A percentile compares a stretch with the other conserved stretches of the same genome.
Evolutionary conservation across 2,329 filamentous ascomycete species (phyloP).

Genomic region (Aspergillus pseudoterreus): DNA sequence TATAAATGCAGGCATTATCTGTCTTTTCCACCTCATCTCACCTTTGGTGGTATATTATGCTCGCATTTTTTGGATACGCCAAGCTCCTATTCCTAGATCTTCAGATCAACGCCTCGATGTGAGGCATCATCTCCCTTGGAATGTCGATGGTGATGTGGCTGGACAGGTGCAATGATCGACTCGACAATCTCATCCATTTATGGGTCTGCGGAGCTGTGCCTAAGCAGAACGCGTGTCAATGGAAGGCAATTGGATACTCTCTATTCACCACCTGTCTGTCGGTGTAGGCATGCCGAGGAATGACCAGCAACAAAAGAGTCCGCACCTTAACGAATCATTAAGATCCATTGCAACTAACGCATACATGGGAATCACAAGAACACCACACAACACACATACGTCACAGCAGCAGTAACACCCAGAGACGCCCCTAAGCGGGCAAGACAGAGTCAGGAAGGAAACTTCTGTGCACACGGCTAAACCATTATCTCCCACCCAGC

Average conservation of each 20-base stretch:
- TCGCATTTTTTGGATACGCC: neutral
- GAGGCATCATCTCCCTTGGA: neutral
- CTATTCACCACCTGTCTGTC: too few species aligned
- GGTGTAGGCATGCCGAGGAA: too few species aligned
- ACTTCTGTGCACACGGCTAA: neutral
- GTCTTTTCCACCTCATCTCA: neutral
- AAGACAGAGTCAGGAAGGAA: too few species aligned
- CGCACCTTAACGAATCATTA: neutral
- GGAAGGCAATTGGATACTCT: too few species aligned
- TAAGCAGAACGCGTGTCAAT: neutral
- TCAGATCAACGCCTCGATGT: neutral
- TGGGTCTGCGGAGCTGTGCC: neutral
- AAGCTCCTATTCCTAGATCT: neutral
- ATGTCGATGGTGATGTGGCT: neutral
- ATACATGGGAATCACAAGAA: constrained; percentile 21
- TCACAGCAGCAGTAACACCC: neutral
- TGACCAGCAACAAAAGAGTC: neutral
- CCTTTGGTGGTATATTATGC: neutral
- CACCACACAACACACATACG: neutral
- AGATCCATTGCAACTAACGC: constrained; percentile 1
- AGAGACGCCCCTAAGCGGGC: neutral
- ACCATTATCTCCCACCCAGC: too few species aligned
- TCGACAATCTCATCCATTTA: neutral
- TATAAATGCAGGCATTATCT: neutral
- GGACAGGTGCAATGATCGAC: neutral